Conservation (phyloP, 306 rosid genomes). For the Prunus persica region DNA sequence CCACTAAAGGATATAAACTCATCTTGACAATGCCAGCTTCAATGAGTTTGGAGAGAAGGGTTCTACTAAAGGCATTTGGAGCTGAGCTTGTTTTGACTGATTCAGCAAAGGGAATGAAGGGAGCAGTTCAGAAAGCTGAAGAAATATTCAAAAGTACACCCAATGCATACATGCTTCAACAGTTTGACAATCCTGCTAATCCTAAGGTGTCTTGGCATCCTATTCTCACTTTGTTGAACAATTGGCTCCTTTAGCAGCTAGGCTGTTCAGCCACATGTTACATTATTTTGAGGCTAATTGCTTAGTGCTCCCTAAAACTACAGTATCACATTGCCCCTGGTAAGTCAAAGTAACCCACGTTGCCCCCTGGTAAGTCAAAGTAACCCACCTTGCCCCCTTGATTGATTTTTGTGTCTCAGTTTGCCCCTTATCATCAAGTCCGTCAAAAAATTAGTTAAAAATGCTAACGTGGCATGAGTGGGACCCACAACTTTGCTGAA, state of each 20-base stretch:
- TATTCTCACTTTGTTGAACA: conserved; percentile 5
- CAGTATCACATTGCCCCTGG: too few species aligned
- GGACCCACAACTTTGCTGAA: too few species aligned
- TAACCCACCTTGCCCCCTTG: too few species aligned
- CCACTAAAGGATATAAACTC: conserved; percentile 93
- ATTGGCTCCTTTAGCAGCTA: not conserved
- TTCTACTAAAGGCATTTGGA: conserved; percentile 93
- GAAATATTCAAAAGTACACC: conserved; percentile 80
- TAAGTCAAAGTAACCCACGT: too few species aligned
- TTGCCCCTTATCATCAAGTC: too few species aligned
- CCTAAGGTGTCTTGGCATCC: conserved; percentile 65
- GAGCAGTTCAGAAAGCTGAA: conserved; percentile 98
- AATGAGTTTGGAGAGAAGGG: conserved; percentile 98
- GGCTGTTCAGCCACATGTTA: too few species aligned
- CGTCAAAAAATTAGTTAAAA: too few species aligned
- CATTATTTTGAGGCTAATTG: too few species aligned
- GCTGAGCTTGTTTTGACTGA: conserved; percentile 93
- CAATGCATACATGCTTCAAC: conserved; percentile 90
- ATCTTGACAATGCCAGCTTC: conserved; percentile 97
- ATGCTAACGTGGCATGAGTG: too few species aligned
- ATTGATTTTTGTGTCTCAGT: too few species aligned
- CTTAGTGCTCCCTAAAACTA: too few species aligned
- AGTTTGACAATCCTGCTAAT: conserved; percentile 95
- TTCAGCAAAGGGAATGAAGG: conserved; percentile 93
- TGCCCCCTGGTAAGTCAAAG: too few species aligned